Evolutionary conservation across 202 grass and related monocot genomes (phyloP).

Genomic region (Cymbopogon flexuosus): DNA sequence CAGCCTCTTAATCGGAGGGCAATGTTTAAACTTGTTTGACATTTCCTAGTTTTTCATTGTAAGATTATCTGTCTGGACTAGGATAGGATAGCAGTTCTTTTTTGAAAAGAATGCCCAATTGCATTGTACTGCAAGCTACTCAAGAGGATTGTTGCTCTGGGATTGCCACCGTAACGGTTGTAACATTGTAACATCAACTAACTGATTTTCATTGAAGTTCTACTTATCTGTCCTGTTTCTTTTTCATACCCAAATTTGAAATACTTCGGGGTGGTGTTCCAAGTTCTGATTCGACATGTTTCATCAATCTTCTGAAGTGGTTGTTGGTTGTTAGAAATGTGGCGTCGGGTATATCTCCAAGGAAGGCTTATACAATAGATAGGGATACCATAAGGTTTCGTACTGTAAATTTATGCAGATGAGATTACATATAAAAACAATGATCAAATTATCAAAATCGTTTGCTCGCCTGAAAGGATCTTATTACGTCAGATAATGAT

Average conservation of each 20-base stretch:
- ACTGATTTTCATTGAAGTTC: neutral
- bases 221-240: neutral
- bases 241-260: neutral
- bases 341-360: neutral
- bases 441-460: no score
- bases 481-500: no score
- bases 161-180: neutral
- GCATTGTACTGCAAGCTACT: neutral
- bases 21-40: neutral
- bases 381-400: neutral
- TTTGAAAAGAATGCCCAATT: neutral
- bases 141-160: neutral
- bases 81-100: neutral
- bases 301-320: no score
- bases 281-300: no score
- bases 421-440: no score
- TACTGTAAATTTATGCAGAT: neutral
- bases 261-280: neutral
- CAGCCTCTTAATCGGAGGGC: constrained; percentile 32
- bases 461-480: no score
- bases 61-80: neutral
- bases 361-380: neutral
- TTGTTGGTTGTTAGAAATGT: neutral
- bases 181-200: constrained; percentile 9
- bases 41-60: neutral